Percentiles rank a stretch among this genome's conserved stretches.
phyloP scores from a whole-genome alignment of 2,329 filamentous ascomycete genomes.

The Pyrenochaeta sp. region DNA sequence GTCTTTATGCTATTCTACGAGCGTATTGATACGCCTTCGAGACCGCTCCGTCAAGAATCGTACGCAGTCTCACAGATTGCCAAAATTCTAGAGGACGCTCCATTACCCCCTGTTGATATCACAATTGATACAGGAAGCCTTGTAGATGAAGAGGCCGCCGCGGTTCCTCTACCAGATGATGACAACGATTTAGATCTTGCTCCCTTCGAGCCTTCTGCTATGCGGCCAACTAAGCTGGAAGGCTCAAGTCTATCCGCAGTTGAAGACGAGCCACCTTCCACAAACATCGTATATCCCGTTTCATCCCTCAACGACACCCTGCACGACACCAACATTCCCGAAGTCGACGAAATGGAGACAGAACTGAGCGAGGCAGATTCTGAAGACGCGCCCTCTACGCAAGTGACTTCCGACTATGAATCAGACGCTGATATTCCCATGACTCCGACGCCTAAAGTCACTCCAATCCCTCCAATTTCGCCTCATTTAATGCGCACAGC shows the following conservation, averaged over 20 bases:
- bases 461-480: slow-evolving; percentile 21
- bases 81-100: slow-evolving; percentile 18
- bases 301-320: slow-evolving; percentile 12
- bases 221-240: not conserved
- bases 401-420: slow-evolving; percentile 31
- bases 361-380: slow-evolving; percentile 33
- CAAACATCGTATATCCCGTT: slow-evolving; percentile 11
- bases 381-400: slow-evolving; percentile 31
- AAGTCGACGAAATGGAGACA: slow-evolving; percentile 8
- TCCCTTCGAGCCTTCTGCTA: slow-evolving; percentile 3
- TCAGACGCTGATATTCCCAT: slow-evolving; percentile 10
- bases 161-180: slow-evolving; percentile 31
- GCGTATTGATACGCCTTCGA: slow-evolving; percentile 57
- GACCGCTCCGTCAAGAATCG: not conserved
- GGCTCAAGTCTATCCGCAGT: not conserved
- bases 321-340: not conserved
- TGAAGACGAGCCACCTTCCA: not conserved
- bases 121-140: not conserved
- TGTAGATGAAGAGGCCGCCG: slow-evolving; percentile 15
- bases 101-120: slow-evolving; percentile 26
- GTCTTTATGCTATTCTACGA: slow-evolving; percentile 99
- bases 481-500: slow-evolving; percentile 41
- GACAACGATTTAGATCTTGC: slow-evolving; percentile 16
- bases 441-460: slow-evolving; percentile 13
- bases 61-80: not conserved